A percentile compares a stretch with the other conserved stretches of the same genome.
phyloP scores from a whole-genome alignment of 1,284 basidiomycete genomes.

The Pyrrhoderma noxium region DNA sequence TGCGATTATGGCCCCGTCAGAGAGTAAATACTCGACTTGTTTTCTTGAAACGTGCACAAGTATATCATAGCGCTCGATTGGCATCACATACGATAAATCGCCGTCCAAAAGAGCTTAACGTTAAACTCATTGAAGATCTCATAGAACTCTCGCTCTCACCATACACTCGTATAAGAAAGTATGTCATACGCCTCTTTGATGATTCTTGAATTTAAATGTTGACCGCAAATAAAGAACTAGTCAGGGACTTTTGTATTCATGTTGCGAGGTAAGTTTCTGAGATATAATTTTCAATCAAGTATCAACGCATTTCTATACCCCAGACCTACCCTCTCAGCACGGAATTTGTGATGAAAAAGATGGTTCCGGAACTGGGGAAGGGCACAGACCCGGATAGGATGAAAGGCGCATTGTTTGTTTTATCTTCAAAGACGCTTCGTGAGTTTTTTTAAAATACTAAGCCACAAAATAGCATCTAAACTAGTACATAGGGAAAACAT shows the following conservation, averaged over 20 bases:
- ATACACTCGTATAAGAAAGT: constrained; percentile 76
- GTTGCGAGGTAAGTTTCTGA: constrained; percentile 49
- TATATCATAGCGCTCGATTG: constrained; percentile 64
- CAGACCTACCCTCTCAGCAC: constrained; percentile 84
- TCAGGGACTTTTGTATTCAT: constrained; percentile 63
- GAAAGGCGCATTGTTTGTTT: constrained; percentile 89
- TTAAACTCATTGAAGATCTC: constrained; percentile 70
- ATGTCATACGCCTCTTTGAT: constrained; percentile 18
- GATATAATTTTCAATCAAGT: constrained; percentile 4
- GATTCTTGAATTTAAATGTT: background rate
- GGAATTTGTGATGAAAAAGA: constrained; percentile 59
- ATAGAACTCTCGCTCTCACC: constrained; percentile 82
- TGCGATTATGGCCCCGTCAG: constrained; percentile 66
- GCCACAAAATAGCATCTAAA: background rate
- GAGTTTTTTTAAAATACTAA: constrained; percentile 17
- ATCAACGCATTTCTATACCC: constrained; percentile 16
- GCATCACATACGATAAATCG: constrained; percentile 81
- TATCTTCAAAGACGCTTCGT: constrained; percentile 75
- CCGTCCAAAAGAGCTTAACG: constrained; percentile 73
- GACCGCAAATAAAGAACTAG: constrained; percentile 45
- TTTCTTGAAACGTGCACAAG: constrained; percentile 74
- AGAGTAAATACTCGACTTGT: constrained; percentile 69
- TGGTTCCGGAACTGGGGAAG: constrained; percentile 68
- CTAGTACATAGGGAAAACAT: background rate
- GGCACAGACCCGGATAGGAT: constrained; percentile 88